phyloP scores from a whole-genome alignment of 225 moss, liverwort and hornwort genomes.

The Antitrichia curtipendula region DNA sequence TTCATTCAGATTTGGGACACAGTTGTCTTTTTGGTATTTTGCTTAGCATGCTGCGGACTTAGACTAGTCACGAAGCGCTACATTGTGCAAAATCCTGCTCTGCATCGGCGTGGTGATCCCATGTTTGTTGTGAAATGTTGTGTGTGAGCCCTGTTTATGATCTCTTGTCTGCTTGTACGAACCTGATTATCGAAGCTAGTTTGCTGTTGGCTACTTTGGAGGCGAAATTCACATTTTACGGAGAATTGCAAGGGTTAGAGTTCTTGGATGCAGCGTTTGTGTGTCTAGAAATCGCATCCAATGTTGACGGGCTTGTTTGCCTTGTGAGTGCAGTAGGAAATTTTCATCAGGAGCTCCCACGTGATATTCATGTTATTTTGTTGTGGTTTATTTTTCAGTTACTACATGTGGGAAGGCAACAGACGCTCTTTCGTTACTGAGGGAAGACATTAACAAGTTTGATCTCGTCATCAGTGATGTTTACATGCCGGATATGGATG shows the following conservation, averaged over 20 bases:
- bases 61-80: background rate
- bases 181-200: background rate
- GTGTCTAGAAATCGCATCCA: background rate
- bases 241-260: background rate
- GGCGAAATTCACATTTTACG: background rate
- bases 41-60: background rate
- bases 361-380: background rate
- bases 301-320: background rate
- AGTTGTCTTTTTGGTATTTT: background rate
- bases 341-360: background rate
- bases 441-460: constrained; percentile 54
- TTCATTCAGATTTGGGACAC: background rate
- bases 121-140: background rate
- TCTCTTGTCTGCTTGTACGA: background rate
- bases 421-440: constrained; percentile 48
- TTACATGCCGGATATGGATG: constrained; percentile 92
- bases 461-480: constrained; percentile 91
- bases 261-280: background rate
- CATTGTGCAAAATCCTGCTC: background rate
- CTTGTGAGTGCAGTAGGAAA: background rate
- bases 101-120: background rate
- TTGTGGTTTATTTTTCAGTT: constrained; percentile 42
- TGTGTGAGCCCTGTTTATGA: background rate
- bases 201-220: background rate
- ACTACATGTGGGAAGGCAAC: constrained; percentile 60